Evolutionary conservation across 1,139 yeast species (phyloP).

Genomic region (Geotrichum aggregatum): DNA sequence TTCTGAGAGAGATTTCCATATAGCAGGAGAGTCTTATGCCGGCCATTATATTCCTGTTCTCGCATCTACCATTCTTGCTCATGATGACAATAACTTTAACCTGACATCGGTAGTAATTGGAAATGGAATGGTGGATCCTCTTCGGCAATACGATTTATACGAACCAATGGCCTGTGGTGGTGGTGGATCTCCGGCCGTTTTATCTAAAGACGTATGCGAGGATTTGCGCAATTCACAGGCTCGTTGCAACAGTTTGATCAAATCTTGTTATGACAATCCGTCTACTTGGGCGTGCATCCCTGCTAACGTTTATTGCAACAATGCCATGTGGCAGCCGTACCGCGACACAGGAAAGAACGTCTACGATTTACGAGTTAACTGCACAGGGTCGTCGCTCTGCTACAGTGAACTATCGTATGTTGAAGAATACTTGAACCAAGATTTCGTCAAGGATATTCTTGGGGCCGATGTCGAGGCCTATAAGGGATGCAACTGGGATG

Average conservation of each 20-base stretch:
- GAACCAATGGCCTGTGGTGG: constrained; percentile 82
- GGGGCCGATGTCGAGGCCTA: constrained; percentile 52
- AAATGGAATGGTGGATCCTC: constrained; percentile 76
- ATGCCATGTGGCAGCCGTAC: constrained; percentile 51
- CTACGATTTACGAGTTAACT: constrained; percentile 62
- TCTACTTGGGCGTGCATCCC: constrained; percentile 51
- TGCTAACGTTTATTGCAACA: constrained; percentile 79
- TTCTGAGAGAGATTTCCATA: constrained; percentile 58
- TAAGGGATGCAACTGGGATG: constrained; percentile 55
- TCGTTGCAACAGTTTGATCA: constrained; percentile 52
- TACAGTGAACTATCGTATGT: constrained; percentile 55
- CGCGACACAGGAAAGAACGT: constrained; percentile 59
- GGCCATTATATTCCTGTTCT: constrained; percentile 83
- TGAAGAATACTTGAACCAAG: constrained; percentile 56
- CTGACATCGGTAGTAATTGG: constrained; percentile 73
- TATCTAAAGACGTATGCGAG: constrained; percentile 58
- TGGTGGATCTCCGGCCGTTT: constrained; percentile 70
- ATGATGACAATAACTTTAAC: constrained; percentile 60
- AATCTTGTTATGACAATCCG: constrained; percentile 52
- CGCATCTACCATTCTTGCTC: constrained; percentile 65
- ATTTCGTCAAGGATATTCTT: constrained; percentile 59
- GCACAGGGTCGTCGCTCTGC: constrained; percentile 54
- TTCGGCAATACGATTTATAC: constrained; percentile 63
- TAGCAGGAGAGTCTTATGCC: constrained; percentile 85
- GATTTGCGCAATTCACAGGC: constrained; percentile 51